A percentile compares a stretch with the other conserved stretches of the same genome.
These are phyloP conservation scores for Geranium incanum DNA, from an alignment of 441 rosid genomes.

Conservation along the genomic window DNA sequence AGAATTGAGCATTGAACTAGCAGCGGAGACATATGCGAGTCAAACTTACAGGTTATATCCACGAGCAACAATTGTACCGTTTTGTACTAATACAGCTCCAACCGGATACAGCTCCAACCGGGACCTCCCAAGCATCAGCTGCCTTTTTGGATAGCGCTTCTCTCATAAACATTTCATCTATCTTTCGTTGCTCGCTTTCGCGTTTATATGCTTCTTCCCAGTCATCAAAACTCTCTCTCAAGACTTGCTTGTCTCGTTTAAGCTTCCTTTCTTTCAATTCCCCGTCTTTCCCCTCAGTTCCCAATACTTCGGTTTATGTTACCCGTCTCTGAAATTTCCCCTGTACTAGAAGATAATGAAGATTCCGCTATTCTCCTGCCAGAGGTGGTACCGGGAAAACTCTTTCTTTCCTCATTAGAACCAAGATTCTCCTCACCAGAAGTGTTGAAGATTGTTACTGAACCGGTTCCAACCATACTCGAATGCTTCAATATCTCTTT, in stretches of 20 bases:
- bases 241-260: constrained; percentile 61
- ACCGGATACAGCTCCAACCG: constrained; percentile 69
- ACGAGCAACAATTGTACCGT: constrained; percentile 85
- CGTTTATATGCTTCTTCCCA: constrained; percentile 89
- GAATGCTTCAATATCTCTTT: constrained; percentile 32
- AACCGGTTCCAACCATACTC: constrained; percentile 32
- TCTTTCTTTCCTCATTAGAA: constrained; percentile 31
- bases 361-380: constrained; percentile 30
- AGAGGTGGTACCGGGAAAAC: constrained; percentile 30
- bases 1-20: constrained; percentile 9
- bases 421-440: constrained; percentile 31
- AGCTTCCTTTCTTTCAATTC: constrained; percentile 54
- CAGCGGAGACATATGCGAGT: constrained; percentile 9
- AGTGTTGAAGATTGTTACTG: constrained; percentile 39
- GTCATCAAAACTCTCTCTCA: constrained; percentile 74
- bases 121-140: constrained; percentile 96
- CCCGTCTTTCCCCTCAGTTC: constrained; percentile 32
- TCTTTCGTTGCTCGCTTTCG: constrained; percentile 61
- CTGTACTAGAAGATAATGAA: constrained; percentile 33
- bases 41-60: constrained; percentile 82
- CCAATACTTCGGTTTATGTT: constrained; percentile 31
- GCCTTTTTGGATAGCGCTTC: constrained; percentile 91
- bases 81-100: constrained; percentile 44
- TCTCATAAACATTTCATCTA: constrained; percentile 88
- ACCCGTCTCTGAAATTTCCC: constrained; percentile 36